Conservation (phyloP, 257 asterid genomes). For the Anisodus tanguticus region DNA sequence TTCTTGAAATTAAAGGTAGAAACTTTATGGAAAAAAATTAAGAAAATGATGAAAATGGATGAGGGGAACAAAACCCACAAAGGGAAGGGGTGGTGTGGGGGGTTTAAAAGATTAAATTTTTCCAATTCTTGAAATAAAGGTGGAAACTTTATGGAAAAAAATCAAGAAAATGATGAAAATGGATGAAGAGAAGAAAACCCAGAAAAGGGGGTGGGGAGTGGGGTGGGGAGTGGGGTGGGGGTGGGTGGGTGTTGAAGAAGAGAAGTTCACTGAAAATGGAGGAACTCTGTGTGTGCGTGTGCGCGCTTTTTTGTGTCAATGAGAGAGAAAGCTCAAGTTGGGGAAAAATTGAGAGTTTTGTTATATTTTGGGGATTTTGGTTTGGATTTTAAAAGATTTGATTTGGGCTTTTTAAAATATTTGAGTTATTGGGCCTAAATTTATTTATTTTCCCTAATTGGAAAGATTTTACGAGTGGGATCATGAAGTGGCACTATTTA, state of each 20-base stretch:
- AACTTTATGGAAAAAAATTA: not conserved
- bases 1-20: not conserved
- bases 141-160: not conserved
- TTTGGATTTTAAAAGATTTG: too few relatives aligned
- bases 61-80: too few relatives aligned
- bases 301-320: not conserved
- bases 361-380: not conserved
- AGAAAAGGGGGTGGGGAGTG: not conserved
- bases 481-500: too few relatives aligned
- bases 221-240: not conserved
- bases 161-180: not conserved
- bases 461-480: too few relatives aligned
- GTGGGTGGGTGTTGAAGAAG: not conserved
- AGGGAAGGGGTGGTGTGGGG: too few relatives aligned
- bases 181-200: not conserved
- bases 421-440: too few relatives aligned
- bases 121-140: conserved; percentile 4
- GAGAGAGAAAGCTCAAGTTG: not conserved
- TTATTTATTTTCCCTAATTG: too few relatives aligned
- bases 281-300: not conserved
- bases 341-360: not conserved
- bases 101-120: not conserved
- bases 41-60: not conserved
- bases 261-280: conserved; percentile 28
- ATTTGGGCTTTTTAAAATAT: too few relatives aligned